Evolutionary conservation across 2,329 filamentous ascomycete species (phyloP), one percentile per base, ranked within the genome.

Genomic region (Colletotrichum liaoningense): DNA sequence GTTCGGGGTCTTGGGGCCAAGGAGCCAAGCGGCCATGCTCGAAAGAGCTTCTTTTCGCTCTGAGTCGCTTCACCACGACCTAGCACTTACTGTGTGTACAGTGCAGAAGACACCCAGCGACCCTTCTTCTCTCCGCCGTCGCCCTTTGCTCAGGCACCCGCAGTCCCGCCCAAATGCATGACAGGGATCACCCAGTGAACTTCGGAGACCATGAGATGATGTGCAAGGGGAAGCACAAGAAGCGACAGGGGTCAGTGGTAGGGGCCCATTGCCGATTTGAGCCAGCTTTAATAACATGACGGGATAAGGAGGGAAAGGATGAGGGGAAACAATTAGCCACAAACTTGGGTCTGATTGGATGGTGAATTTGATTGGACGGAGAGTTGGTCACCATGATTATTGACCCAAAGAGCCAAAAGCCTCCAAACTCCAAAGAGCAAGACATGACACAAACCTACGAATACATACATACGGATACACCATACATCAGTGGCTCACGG

Each of bases 201-300:
- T 4, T 59, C 55, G 66, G 70, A 69, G 46, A 14, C 30, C 66
- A 46, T 59, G 59, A 26, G 55, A 60, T 69, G 46, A 64, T 60
- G 33, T 35, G 60, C 55, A 49, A 46, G 42, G 70, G 52, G 16
- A 63, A 38, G 35, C 26, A 52, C 65, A 69, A 9, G 19, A 72
- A 56, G 54, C 30, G 54, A 30, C 66, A 69, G 59, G 69, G 66
- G 22, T 56, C 2, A 19, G 6, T n/a, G n/a, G 46, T 55, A 69
- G 66, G 57, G 55, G 26, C 26, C 14, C 14, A 24, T 60, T 69
- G 57, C 66, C 66, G 38, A 42, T 69, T 72, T 69, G 62, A 67
- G 55, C 42, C 66, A 69, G 66, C 70, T 59, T 65, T 69, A 60
- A 69, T 73, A 54, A 69, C 42, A 58, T 33, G 54, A 57, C 49